Evolutionary conservation across 164 flowering plant species (phyloP).

Genomic region (Akebia trifoliata): DNA sequence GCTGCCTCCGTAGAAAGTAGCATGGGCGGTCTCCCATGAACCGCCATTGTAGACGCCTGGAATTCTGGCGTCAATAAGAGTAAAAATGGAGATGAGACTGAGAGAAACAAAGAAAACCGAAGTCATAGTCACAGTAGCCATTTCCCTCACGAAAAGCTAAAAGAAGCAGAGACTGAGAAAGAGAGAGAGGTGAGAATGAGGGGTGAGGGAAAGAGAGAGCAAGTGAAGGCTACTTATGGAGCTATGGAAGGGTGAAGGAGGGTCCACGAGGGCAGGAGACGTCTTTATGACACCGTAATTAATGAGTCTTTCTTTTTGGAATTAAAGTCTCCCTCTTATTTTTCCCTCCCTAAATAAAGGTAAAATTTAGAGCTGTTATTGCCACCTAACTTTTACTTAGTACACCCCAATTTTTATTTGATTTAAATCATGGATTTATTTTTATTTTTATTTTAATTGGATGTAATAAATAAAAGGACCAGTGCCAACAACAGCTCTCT

Average conservation of each 20-base stretch:
- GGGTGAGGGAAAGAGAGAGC: constrained; percentile 18
- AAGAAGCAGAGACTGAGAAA: constrained; percentile 14
- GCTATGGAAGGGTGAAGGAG: constrained; percentile 4
- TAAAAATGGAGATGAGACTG: constrained; percentile 20
- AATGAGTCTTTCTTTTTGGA: constrained; percentile 10
- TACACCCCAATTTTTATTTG: too few species aligned
- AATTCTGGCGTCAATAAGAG: constrained; percentile 43
- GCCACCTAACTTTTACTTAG: too few species aligned
- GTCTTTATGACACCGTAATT: constrained; percentile 17
- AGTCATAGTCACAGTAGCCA: constrained; percentile 14
- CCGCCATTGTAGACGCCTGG: constrained; percentile 68
- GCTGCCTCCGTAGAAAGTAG: constrained; percentile 86
- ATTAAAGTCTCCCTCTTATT: not conserved
- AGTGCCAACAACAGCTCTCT: too few species aligned
- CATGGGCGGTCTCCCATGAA: constrained; percentile 69
- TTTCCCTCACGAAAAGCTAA: not conserved
- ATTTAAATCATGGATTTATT: too few species aligned
- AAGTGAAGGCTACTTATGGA: constrained; percentile 43
- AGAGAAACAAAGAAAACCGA: constrained; percentile 25
- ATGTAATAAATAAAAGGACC: too few species aligned
- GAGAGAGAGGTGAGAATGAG: constrained; percentile 11
- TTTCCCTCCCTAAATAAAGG: too few species aligned
- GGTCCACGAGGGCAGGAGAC: constrained; percentile 7
- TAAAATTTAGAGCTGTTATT: too few species aligned
- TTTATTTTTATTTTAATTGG: too few species aligned